Percentiles rank a stretch among this genome's conserved stretches.
phyloP scores from a whole-genome alignment of 78 protist genomes.

The Guillardia theta region DNA sequence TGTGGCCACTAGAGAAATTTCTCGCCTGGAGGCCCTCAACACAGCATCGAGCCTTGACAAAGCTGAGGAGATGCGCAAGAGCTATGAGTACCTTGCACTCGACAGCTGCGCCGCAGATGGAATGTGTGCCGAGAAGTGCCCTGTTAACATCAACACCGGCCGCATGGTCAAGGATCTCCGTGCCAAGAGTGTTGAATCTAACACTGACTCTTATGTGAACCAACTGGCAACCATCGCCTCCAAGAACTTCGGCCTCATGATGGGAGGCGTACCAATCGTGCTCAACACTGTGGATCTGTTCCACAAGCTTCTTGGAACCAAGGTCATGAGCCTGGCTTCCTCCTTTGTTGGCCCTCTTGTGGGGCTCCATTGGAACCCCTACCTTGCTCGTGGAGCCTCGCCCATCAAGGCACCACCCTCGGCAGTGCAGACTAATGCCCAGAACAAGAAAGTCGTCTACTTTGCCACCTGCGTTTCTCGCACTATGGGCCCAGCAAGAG shows the following conservation, averaged over 20 bases:
- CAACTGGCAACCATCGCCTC: background rate
- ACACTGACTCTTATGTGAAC: background rate
- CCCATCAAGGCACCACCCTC: background rate
- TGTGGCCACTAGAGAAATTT: background rate
- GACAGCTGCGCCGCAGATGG: constrained; percentile 63
- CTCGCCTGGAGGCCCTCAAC: constrained; percentile 17
- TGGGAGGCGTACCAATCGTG: background rate
- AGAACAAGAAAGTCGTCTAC: constrained; percentile 50
- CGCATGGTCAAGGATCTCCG: constrained; percentile 52
- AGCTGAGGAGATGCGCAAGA: background rate
- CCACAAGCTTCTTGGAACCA: background rate
- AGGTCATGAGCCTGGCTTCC: background rate
- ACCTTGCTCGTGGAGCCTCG: constrained; percentile 43
- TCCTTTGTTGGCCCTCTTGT: background rate
- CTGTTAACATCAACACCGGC: constrained; percentile 62
- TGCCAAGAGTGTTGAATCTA: background rate
- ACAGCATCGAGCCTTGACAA: background rate
- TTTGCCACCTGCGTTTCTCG: constrained; percentile 50
- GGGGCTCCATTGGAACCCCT: constrained; percentile 26
- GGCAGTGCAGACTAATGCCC: background rate
- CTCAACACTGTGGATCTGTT: background rate
- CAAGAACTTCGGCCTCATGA: background rate
- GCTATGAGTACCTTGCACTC: background rate
- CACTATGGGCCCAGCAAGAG: constrained; percentile 44
- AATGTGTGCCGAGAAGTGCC: constrained; percentile 66